Evolutionary conservation across 202 grass and related monocot genomes (phyloP), one percentile per base, ranked within the genome.

Genomic region (Bolboschoenoplectus hybrid): DNA sequence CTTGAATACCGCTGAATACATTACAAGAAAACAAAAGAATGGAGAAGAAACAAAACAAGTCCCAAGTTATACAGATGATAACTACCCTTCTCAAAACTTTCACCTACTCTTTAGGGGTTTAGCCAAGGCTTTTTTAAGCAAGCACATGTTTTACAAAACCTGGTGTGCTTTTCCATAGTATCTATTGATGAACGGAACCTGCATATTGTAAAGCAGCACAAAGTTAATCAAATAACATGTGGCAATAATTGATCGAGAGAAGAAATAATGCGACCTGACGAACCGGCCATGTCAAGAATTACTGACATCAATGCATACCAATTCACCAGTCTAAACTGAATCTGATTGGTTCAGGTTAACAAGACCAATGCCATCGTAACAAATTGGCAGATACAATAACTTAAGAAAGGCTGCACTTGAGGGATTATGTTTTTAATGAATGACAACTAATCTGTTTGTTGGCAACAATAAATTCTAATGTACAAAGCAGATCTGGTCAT

Each of bases 101-200:
- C 12, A 56, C 66, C 32, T 53, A 34, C 49, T 4, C 50, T 69
- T 68, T 69, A 17, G 26, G 9, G 39, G 32, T 60, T 81, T 40
- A 61, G 4, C 14, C 45, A 43, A 81, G 13, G 5, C n/a, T 81
- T 63, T 7, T 62, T 35, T 67, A 35, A 66, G 62, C 62, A 50
- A 83, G 12, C 19, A 50, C 19, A 16, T 5, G 2, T 10, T 50
- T 84, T 83, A 97, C 90, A 94, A 89, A 71, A 98, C 78, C 52
- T 81, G 81, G 71, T 98, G 93, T 40, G 93, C 89, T 5, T 94
- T 51, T 47, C 93, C 82, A 74, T 98, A 98, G 61, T 98, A 96
- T 91, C 97, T 91, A 40, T 98, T 98, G 60, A 96, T 98, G 81
- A 92, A 96, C 16, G 17, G 67, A 7, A 90, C 82, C 93, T 96